Evolutionary conservation across 371 early-diverging fungal species (phyloP), one percentile per base, ranked within the genome.

Genomic region (Lichtheimia ornata): DNA sequence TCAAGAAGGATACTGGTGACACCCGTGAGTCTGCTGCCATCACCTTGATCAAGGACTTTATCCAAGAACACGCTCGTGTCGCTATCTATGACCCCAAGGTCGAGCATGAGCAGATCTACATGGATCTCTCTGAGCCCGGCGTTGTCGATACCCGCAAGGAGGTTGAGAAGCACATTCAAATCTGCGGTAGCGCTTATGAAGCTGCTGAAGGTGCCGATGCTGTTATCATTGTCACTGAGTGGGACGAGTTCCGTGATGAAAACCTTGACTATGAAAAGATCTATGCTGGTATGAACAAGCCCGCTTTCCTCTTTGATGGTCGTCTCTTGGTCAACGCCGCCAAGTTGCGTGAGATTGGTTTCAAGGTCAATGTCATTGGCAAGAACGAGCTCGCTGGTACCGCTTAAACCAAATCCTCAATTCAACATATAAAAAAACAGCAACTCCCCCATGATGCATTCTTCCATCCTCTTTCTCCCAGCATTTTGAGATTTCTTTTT

Each of bases 1-100:
- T 93, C 85, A 97, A 97, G 85, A 93, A 93, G 84, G 92, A 95
- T 67, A 97, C 96, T 27, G 95, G 95, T 56, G 97, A 97, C 74
- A 93, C 97, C 42, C 88, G 97, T 64, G 95, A 95, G 80, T 91
- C 94, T 50, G 93, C 97, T 35, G 95, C 97, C 49, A 94, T 94
- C 58, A 85, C 88, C 4, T 74, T 97, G 57, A 84, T 86, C 76
- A 87, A 91, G 75, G 86, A 87, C 70, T 88, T 96, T 53, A 78
- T 95, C 56, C 83, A 88, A 70, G 93, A 93, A 69, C 88, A 84
- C 44, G 96, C 96, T 18, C 76, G 79, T 35, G 77, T 97, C 56
- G 77, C 83, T 50, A 85, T 97, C 65, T 95, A 94, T 71, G 97
- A 97, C 70, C 97, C 97, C 61, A 93, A 95, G 86, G 97, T 95